Evolutionary conservation across 441 rosid genomes (phyloP), one percentile per base, ranked within the genome.

Genomic region (Pelargonium citronellum): DNA sequence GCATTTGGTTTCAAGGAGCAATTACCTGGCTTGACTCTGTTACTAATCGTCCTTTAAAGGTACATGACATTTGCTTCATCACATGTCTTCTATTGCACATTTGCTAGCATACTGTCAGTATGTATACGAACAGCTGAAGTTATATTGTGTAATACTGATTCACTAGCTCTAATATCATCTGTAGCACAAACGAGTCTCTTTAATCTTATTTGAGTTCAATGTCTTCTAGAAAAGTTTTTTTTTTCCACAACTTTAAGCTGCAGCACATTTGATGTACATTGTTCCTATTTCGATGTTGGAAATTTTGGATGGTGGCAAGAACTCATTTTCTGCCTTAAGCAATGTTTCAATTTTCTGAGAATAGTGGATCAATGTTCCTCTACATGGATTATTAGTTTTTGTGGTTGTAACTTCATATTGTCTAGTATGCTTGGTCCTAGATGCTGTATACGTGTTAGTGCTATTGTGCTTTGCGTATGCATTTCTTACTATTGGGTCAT

Each of bases 21-120:
- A 85, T 85, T 74, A 88, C 90, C 15, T 95, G 99, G 99, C 92
- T 95, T 69, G 96, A 95, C 85, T 91, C 99, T 67, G 88, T 91
- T 63, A 87, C 91, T 43, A 95, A 95, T 79, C 89, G 83, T 78
- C 96, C 92, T 27, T 76, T 95, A 72, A 90, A 89, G 97, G 99
- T 95, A 80, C 19, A 22, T 57, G 62, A 19, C 27, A 57, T 19
- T 61, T 61, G 65, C 16, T 4, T 22, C 30, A 61, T 67, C 13
- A n/a, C 44, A 37, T 11, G 12, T 67, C 37, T n/a, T 17, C 34
- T 53, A 39, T n/a, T 75, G 15, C 16, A 27, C 41, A 61, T 61
- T 4, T 27, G 5, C 30, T 20, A 61, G 65, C 65, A 27, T 61
- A 24, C 16, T 61, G 41, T 27, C 24, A 11, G 12, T 10, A 24